Evolutionary conservation across 768 basidiomycete species (phyloP).

Genomic region (Scleroderma citrinum): DNA sequence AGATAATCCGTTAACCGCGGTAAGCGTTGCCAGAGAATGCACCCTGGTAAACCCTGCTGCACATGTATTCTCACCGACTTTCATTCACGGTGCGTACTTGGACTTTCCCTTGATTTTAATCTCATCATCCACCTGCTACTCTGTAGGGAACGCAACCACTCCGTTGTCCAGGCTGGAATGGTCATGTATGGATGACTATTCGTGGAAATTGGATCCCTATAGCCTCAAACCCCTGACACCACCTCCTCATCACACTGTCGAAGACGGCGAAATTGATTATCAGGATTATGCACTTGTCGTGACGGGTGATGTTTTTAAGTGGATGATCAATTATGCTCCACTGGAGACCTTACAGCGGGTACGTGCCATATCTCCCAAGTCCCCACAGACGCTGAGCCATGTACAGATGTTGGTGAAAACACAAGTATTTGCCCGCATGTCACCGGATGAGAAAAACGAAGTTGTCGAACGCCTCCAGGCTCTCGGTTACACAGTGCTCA

Average conservation of each 20-base stretch:
- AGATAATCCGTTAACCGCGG: constrained; percentile 93
- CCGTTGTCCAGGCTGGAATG: constrained; percentile 71
- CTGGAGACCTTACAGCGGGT: constrained; percentile 92
- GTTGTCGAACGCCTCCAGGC: constrained; percentile 90
- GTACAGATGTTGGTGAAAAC: constrained; percentile 93
- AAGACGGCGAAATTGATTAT: constrained; percentile 64
- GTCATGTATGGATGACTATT: constrained; percentile 85
- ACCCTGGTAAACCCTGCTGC: constrained; percentile 81
- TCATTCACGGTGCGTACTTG: constrained; percentile 53
- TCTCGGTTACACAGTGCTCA: constrained; percentile 92
- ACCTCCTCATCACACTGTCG: constrained; percentile 63
- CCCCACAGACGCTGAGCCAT: constrained; percentile 1
- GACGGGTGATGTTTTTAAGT: constrained; percentile 94
- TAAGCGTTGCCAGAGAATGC: constrained; percentile 95
- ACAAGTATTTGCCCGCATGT: constrained; percentile 97
- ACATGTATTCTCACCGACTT: constrained; percentile 81
- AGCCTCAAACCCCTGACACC: constrained; percentile 76
- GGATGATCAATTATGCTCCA: constrained; percentile 95
- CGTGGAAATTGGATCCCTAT: constrained; percentile 83
- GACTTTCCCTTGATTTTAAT: too few species aligned
- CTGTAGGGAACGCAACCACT: constrained; percentile 46
- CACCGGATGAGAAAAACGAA: constrained; percentile 98
- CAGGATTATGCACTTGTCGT: constrained; percentile 89
- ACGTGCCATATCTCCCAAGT: constrained; percentile 1
- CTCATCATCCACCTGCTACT: constrained; percentile 1